Conservation (phyloP, 768 basidiomycete species). For the Trametes meyenii region DNA sequence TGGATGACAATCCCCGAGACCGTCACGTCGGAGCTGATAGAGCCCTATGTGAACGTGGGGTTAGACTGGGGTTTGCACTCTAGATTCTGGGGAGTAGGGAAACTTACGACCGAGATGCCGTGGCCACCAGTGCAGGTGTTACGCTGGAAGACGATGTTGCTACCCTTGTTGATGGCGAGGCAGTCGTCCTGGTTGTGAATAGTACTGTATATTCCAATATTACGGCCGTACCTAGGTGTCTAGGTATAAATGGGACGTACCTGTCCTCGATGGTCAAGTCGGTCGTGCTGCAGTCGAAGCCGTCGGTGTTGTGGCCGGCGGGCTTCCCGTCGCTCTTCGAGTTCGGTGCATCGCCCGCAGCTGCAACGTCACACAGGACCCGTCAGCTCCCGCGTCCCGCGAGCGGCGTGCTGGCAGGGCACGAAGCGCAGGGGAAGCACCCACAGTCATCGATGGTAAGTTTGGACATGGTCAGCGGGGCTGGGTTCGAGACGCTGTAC, state of each 20-base stretch:
- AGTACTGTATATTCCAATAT: conserved; percentile 5
- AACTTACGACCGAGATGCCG: conserved; percentile 56
- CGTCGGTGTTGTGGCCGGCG: conserved; percentile 49
- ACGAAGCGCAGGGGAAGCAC: conserved; percentile 19
- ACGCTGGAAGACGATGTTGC: conserved; percentile 43
- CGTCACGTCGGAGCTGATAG: conserved; percentile 48
- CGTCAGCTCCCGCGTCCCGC: no score
- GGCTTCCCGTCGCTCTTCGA: conserved; percentile 49
- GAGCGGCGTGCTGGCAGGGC: no score
- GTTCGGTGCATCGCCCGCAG: conserved; percentile 55
- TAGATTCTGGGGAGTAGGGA: neutral
- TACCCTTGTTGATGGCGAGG: conserved; percentile 52
- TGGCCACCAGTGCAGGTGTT: conserved; percentile 62
- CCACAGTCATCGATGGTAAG: conserved; percentile 60
- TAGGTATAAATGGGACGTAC: neutral
- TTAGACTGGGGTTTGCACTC: no score
- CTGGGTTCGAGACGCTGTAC: conserved; percentile 35
- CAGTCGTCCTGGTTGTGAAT: conserved; percentile 54
- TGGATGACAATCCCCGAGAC: conserved; percentile 52
- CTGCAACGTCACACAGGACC: conserved; percentile 34
- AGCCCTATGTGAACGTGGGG: conserved; percentile 46
- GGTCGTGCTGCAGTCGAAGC: conserved; percentile 34
- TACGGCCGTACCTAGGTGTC: neutral
- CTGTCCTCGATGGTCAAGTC: conserved; percentile 34
- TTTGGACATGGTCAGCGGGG: conserved; percentile 41